Percentiles rank a stretch among this genome's conserved stretches.
These are phyloP conservation scores for Colletotrichum euphorbiae DNA, from an alignment of 2,329 filamentous ascomycete genomes.

Conservation along the genomic window DNA sequence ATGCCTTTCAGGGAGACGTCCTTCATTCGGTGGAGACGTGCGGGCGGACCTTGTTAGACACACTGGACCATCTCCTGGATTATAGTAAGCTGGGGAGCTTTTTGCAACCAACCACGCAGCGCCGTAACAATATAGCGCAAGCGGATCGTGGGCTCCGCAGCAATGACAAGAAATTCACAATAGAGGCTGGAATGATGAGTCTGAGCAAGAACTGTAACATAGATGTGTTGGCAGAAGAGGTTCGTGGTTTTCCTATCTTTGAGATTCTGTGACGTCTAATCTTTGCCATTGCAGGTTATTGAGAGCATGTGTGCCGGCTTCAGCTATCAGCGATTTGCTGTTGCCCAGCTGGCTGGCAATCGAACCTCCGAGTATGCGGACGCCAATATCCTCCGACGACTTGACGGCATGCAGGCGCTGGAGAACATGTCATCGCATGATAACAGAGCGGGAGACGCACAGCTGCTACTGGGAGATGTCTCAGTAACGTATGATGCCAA, in stretches of 20 bases:
- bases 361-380: constrained; percentile 21
- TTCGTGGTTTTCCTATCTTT: too few relatives aligned
- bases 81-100: constrained; percentile 55
- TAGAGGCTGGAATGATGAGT: constrained; percentile 42
- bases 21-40: constrained; percentile 58
- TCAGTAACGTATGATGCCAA: constrained; percentile 64
- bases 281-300: constrained; percentile 43
- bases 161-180: constrained; percentile 18
- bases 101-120: constrained; percentile 33
- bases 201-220: constrained; percentile 47
- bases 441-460: constrained; percentile 9
- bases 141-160: constrained; percentile 27
- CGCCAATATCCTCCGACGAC: constrained; percentile 25
- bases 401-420: constrained; percentile 39
- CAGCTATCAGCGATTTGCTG: constrained; percentile 47
- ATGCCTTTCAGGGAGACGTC: constrained; percentile 55
- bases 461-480: constrained; percentile 43
- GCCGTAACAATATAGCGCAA: constrained; percentile 25
- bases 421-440: constrained; percentile 35
- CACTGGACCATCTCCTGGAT: constrained; percentile 61
- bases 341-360: constrained; percentile 12
- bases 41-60: constrained; percentile 59
- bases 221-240: constrained; percentile 49
- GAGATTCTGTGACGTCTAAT: too few relatives aligned
- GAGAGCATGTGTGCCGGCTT: constrained; percentile 53